Evolutionary conservation across 148 eudicot species (phyloP).

Genomic region (Limonium bicolor): DNA sequence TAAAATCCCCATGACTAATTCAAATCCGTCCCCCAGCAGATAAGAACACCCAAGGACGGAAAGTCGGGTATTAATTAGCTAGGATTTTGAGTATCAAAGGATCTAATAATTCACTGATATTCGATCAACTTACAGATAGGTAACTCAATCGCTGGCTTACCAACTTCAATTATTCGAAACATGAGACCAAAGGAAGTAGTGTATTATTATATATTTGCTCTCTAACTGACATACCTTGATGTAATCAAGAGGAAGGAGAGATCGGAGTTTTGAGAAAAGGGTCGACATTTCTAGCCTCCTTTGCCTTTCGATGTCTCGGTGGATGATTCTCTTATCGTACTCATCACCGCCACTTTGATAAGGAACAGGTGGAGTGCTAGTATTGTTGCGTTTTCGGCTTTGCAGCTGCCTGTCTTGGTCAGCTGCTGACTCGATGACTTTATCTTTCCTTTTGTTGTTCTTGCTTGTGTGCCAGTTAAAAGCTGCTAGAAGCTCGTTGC

Average conservation of each 20-base stretch:
- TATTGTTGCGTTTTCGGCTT: no score
- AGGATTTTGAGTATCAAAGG: neutral
- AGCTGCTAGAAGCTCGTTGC: neutral
- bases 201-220: no score
- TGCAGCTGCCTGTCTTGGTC: neutral
- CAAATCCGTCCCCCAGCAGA: no score
- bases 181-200: no score
- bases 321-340: neutral
- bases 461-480: neutral
- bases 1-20: no score
- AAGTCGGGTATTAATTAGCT: neutral
- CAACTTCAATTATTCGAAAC: neutral
- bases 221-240: neutral
- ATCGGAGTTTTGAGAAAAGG: neutral
- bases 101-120: neutral
- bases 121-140: neutral
- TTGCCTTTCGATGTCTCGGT: neutral
- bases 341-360: neutral
- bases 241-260: conserved; percentile 1
- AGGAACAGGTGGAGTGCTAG: no score
- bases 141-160: neutral
- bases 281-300: neutral
- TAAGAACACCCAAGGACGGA: neutral
- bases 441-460: neutral
- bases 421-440: neutral